These are phyloP conservation scores for Laguncularia racemosa DNA, from an alignment of 345 rosid species.

Conservation along the genomic window DNA sequence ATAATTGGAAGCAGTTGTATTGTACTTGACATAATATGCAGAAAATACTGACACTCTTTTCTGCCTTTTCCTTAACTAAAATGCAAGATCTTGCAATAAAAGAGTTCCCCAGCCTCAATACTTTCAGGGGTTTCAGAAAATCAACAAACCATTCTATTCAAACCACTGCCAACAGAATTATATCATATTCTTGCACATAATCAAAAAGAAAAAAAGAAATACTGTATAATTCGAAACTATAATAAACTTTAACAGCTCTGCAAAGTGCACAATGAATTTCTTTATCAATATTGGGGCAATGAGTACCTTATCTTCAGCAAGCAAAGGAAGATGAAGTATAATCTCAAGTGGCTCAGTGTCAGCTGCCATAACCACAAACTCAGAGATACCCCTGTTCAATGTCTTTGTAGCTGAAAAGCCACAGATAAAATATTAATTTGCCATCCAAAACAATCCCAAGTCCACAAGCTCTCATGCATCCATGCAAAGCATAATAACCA, in stretches of 20 bases:
- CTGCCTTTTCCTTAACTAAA: neutral
- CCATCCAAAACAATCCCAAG: neutral
- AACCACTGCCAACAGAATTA: no score
- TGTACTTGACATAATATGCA: neutral
- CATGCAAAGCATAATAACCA: no score
- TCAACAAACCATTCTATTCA: no score
- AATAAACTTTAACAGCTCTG: neutral
- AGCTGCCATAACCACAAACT: constrained; percentile 83
- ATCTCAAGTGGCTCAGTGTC: constrained; percentile 96
- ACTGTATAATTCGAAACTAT: neutral
- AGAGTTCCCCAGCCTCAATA: no score
- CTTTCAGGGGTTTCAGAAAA: no score
- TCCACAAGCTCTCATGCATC: neutral
- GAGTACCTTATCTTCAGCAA: constrained; percentile 94
- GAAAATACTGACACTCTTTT: neutral
- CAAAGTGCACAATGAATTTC: constrained; percentile 62
- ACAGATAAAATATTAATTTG: neutral
- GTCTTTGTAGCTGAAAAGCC: constrained; percentile 78
- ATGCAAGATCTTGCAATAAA: no score
- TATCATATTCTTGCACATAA: no score
- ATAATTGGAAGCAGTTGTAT: no score
- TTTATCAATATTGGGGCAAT: constrained; percentile 49
- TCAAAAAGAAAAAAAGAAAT: no score
- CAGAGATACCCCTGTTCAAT: constrained; percentile 86
- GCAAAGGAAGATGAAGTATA: constrained; percentile 85